Base-by-base conservation (phyloP, 805 yeast genomes). In the Lipomyces mesembrius region DNA sequence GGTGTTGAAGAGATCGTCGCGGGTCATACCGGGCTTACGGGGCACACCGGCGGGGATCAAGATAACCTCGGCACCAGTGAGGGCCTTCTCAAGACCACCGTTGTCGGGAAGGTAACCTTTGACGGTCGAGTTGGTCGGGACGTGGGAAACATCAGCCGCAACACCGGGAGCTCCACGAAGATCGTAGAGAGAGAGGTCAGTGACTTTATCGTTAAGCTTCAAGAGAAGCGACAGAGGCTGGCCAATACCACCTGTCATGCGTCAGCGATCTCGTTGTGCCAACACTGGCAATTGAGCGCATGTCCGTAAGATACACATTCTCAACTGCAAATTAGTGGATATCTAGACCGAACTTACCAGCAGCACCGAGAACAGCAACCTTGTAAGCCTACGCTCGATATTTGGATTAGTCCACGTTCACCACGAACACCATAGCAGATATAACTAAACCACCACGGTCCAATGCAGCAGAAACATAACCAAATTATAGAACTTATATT, bases 1-100 rank as follows among this genome's bases (percentile, higher is more conserved):
- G 83, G 96, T 93, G 84, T 91, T 89, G 88, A 93, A 93, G 76
- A 93, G 84, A 79, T 93, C 98, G 79, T 93, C 98, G 85, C 98
- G 90, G 77, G 97, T 91, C 98, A 93, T 93, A 80, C 98, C 98
- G 74, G 98, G 98, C 92, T 93, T 87, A 96, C 91, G 84, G 96
- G 98, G 75, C 66, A 93, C 96, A 84, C 98, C 98, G 65, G 98
- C 98, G 78, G 98, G 97, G 80, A 93, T 91, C 73, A 93, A 86
- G 72, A 93, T 90, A 68, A 93, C 89, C 70, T 86, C 88, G 67
- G 92, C 84, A 67, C 85, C 89, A 68, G 84, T 82, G 74, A 89
- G 83, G 62, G 97, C 94, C 73, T 83, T 83, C 76, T 83, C 82
- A 73, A 93, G 82, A 65, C 90, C 91, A 75, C 82, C 82, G 68